Base-by-base conservation (phyloP, 2,329 filamentous ascomycete species). In the Tolypocladium paradoxum region DNA sequence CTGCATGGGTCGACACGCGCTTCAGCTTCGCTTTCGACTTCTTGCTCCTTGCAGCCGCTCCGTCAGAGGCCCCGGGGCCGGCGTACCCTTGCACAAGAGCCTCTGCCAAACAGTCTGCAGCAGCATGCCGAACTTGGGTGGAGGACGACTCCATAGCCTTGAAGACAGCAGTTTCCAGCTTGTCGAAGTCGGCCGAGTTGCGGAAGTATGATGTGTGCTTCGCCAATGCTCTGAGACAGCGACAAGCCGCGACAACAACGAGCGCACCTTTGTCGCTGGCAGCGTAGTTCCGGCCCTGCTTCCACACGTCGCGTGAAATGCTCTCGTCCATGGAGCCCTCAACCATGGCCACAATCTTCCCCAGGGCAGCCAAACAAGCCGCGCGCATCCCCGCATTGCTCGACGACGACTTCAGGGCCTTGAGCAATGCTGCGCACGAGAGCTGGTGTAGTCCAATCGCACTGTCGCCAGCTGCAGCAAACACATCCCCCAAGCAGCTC, bases 391-490 rank as follows among this genome's bases (percentile, higher is more conserved):
- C 93, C 0, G 90, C 85, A 74, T 96, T 85, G 61, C 76, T 88
- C 54, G 85, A 83, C 0, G 90, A 84, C 12, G 81, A 74, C 69
- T 96, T 97, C 57, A 95, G 71, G 0, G 91, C 74, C 69, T 91
- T 95, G 53, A 95, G 63, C 50, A 95, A 71, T 6, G 83, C 81
- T 12, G 82, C 78, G 60, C 84, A 88, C 18, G 85, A 82, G 55
- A 95, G 71, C 53, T 85, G 84, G 56, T 93, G 89, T 55, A 96
- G 74, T 57, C 86, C 85, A 67, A 95, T 88, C 49, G 88, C 90
- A 68, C 92, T 96, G 68, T 97, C 93, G 52, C 93, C 93, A 2
- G 92, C 92, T n/a, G 87, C 83, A 54, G 86, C 88, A 69, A 91
- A 97, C 35, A 97, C 82, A 64, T 93, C 86, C 34, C 93, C 93